Conservation (phyloP, 2,329 filamentous ascomycete species). For the Rutstroemia sp. region DNA sequence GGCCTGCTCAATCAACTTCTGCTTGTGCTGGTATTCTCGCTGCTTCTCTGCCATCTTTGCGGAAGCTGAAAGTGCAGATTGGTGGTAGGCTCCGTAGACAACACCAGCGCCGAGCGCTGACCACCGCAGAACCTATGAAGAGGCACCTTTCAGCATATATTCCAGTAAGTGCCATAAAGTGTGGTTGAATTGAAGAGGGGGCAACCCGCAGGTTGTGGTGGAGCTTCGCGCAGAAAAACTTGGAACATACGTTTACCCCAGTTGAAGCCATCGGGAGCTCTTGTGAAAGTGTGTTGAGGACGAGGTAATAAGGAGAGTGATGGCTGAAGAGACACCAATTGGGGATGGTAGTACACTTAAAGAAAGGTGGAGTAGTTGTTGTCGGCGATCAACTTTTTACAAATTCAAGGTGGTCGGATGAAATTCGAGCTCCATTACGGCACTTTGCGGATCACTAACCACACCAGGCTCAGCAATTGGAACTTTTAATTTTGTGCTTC, state of each 20-base stretch:
- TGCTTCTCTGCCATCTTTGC: conserved; percentile 65
- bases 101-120: conserved; percentile 86
- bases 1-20: conserved; percentile 84
- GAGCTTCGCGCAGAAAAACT: conserved; percentile 13
- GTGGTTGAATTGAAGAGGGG: neutral
- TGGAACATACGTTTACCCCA: conserved; percentile 43
- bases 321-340: conserved; percentile 22
- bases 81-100: conserved; percentile 94
- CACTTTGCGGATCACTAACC: conserved; percentile 7
- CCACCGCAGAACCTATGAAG: conserved; percentile 83
- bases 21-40: conserved; percentile 84
- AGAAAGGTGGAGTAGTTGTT: conserved; percentile 13
- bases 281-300: conserved; percentile 7
- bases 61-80: conserved; percentile 67
- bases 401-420: conserved; percentile 16
- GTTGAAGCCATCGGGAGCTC: conserved; percentile 34
- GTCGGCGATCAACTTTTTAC: conserved; percentile 17
- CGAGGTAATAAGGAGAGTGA: conserved; percentile 10
- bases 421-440: conserved; percentile 9
- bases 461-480: neutral
- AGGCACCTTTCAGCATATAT: neutral
- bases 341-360: conserved; percentile 19
- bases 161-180: neutral
- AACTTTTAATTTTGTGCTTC: neutral
- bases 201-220: neutral